Conservation (phyloP, 1,284 basidiomycete genomes). For the Tetrapyrgos nigripes region DNA sequence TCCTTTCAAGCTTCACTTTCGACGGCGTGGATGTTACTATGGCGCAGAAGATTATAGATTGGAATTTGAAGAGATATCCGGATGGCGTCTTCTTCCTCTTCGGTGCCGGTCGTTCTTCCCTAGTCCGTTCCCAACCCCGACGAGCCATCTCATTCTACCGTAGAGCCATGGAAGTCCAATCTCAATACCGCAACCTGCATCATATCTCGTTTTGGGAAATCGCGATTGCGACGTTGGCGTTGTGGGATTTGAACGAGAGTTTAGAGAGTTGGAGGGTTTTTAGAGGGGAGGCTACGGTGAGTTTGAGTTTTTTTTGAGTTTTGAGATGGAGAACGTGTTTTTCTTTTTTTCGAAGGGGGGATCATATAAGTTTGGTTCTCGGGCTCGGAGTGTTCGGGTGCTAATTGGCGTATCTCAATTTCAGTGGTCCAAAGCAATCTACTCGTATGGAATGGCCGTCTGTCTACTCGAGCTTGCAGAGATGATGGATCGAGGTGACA, state of each 20-base stretch:
- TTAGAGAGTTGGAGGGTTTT: slow-evolving; percentile 77
- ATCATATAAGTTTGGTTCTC: neutral
- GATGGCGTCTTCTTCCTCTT: slow-evolving; percentile 92
- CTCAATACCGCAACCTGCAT: slow-evolving; percentile 76
- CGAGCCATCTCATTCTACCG: slow-evolving; percentile 78
- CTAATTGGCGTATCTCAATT: neutral
- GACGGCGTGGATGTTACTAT: slow-evolving; percentile 78
- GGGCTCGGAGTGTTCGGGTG: no score
- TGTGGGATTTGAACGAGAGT: slow-evolving; percentile 66
- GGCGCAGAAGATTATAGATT: slow-evolving; percentile 79
- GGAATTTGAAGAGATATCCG: slow-evolving; percentile 82
- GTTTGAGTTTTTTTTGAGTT: slow-evolving; percentile 28
- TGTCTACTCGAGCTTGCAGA: slow-evolving; percentile 58
- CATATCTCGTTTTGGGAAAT: slow-evolving; percentile 87
- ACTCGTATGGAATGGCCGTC: slow-evolving; percentile 75
- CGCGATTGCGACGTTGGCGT: slow-evolving; percentile 77
- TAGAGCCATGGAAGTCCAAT: slow-evolving; percentile 65
- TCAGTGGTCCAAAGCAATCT: slow-evolving; percentile 90
- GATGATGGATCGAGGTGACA: slow-evolving; percentile 7
- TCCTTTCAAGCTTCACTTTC: slow-evolving; percentile 85
- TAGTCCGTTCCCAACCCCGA: slow-evolving; percentile 80
- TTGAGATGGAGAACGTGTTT: no score
- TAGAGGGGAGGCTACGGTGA: slow-evolving; percentile 71
- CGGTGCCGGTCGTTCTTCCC: slow-evolving; percentile 86
- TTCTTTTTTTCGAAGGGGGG: no score